A percentile compares a stretch with the other conserved stretches of the same genome.
Evolutionary conservation across 1,139 yeast species (phyloP).

Genomic region (Taphrina flavorubra): DNA sequence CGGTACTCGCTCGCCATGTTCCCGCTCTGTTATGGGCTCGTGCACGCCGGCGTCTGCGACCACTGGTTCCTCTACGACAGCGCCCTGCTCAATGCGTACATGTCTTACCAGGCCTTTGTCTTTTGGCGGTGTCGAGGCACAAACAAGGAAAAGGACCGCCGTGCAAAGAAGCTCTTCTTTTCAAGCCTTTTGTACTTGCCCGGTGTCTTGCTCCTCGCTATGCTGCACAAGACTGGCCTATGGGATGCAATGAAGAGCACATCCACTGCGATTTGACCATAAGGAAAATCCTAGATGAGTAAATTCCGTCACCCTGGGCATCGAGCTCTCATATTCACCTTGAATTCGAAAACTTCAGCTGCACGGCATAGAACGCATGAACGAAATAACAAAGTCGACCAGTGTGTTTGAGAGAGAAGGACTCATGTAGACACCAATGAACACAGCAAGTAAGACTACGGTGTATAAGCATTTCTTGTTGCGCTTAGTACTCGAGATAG

Average conservation of each 20-base stretch:
- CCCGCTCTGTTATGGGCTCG: conserved; percentile 84
- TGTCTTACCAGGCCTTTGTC: conserved; percentile 74
- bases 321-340: no score
- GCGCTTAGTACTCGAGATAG: no score
- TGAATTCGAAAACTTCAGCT: no score
- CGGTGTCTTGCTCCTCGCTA: conserved; percentile 83
- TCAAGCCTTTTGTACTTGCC: conserved; percentile 95
- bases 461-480: no score
- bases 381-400: no score
- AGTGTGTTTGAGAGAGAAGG: no score
- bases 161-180: conserved; percentile 88
- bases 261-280: neutral
- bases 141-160: conserved; percentile 52
- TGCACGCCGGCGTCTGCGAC: conserved; percentile 82
- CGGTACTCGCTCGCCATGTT: conserved; percentile 89
- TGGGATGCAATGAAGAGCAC: conserved; percentile 62
- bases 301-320: no score
- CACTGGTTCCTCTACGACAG: conserved; percentile 80
- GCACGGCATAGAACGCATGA: no score
- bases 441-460: no score
- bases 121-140: conserved; percentile 64
- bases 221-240: conserved; percentile 92
- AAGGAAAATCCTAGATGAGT: no score
- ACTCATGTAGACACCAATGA: no score
- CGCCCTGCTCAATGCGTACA: conserved; percentile 81